Percentiles rank a stretch among this genome's conserved stretches.
These are phyloP conservation scores for Cytospora leucostoma DNA, from an alignment of 2,329 filamentous ascomycete genomes.

Conservation along the genomic window DNA sequence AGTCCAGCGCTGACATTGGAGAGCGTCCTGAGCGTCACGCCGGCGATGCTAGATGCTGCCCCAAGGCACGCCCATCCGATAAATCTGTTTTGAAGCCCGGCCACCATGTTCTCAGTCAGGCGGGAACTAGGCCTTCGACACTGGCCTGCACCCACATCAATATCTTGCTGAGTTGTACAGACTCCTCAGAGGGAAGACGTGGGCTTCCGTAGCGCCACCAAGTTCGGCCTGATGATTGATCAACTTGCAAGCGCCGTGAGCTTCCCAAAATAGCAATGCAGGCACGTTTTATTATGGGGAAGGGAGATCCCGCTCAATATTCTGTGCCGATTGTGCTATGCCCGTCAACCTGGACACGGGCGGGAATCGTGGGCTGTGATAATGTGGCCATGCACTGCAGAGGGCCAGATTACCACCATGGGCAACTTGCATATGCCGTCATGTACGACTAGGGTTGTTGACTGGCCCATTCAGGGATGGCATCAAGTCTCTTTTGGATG, in stretches of 20 bases:
- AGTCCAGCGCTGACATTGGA: constrained; percentile 22
- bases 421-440: constrained; percentile 1
- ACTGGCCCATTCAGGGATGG: neutral
- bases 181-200: constrained; percentile 11
- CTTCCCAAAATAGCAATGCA: constrained; percentile 26
- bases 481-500: neutral
- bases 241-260: constrained; percentile 13
- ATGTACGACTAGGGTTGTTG: neutral
- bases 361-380: neutral
- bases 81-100: constrained; percentile 21
- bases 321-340: constrained; percentile 13
- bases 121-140: constrained; percentile 23
- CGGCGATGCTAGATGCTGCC: constrained; percentile 20
- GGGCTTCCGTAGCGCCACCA: constrained; percentile 13
- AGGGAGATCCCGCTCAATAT: constrained; percentile 22
- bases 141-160: constrained; percentile 8
- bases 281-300: constrained; percentile 10
- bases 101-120: constrained; percentile 1
- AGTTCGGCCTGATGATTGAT: constrained; percentile 15
- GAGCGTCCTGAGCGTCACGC: constrained; percentile 24
- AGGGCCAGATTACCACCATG: neutral
- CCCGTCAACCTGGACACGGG: neutral
- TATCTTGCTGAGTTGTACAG: constrained; percentile 17
- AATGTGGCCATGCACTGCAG: constrained; percentile 5
- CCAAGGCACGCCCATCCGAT: neutral